phyloP scores from a whole-genome alignment of 768 basidiomycete genomes.

The Tephrocybe sp. region DNA sequence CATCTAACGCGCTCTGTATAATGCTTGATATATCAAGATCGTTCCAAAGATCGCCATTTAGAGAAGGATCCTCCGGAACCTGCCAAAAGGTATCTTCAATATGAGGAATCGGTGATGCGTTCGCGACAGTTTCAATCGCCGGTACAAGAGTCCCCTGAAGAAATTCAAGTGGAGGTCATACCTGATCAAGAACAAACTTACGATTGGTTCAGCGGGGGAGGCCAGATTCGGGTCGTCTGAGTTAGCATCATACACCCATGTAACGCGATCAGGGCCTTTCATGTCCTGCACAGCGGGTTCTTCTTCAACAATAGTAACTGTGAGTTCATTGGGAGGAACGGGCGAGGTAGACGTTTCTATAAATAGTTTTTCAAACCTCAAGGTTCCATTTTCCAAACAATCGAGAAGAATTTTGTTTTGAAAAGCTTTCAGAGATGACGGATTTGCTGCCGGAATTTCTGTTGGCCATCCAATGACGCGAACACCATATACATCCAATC shows the following conservation, averaged over 20 bases:
- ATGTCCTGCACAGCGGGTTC: constrained; percentile 11
- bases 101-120: not conserved
- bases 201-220: not conserved
- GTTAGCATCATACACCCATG: constrained; percentile 42
- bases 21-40: constrained; percentile 7
- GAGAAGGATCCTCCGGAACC: not conserved
- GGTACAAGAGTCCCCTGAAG: not conserved
- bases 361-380: constrained; percentile 43
- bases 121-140: not conserved
- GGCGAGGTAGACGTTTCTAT: constrained; percentile 1
- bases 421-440: constrained; percentile 50
- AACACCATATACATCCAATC: constrained; percentile 55
- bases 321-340: not conserved
- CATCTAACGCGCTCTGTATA: not conserved
- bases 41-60: constrained; percentile 7
- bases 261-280: constrained; percentile 33
- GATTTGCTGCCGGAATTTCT: constrained; percentile 56
- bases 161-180: constrained; percentile 1
- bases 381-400: constrained; percentile 42
- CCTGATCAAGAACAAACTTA: not conserved
- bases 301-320: constrained; percentile 4
- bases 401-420: constrained; percentile 57
- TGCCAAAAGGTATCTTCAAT: constrained; percentile 2
- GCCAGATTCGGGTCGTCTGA: constrained; percentile 19
- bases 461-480: constrained; percentile 64